Conservation (phyloP, 164 flowering plant species). For the Vitis labrusca region DNA sequence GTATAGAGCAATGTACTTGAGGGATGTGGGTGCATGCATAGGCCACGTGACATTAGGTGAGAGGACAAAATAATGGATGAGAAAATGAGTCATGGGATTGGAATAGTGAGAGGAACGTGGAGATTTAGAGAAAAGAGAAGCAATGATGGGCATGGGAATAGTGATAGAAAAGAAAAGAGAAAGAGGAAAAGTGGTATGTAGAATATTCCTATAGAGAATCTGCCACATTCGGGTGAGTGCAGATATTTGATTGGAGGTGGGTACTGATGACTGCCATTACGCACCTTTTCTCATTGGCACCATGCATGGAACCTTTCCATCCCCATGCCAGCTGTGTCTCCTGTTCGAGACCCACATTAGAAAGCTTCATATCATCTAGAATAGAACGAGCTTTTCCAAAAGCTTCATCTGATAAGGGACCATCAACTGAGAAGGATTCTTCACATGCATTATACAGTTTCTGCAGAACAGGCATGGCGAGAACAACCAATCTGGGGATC, state of each 20-base stretch:
- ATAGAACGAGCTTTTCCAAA: slow-evolving; percentile 44
- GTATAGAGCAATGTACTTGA: too few relatives aligned
- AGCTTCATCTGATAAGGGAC: slow-evolving; percentile 52
- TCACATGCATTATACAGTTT: background rate
- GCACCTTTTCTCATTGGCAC: slow-evolving; percentile 5
- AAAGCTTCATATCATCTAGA: slow-evolving; percentile 76
- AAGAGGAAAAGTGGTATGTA: too few relatives aligned
- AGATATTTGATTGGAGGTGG: slow-evolving; percentile 81
- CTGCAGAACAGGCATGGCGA: slow-evolving; percentile 48
- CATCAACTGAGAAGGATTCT: slow-evolving; percentile 40
- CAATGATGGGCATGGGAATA: too few relatives aligned
- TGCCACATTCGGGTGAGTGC: slow-evolving; percentile 80
- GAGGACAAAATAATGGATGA: too few relatives aligned
- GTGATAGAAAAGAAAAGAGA: too few relatives aligned
- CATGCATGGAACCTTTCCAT: slow-evolving; percentile 52
- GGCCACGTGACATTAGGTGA: too few relatives aligned
- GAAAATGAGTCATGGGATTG: too few relatives aligned
- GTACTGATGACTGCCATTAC: slow-evolving; percentile 62
- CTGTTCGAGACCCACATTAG: slow-evolving; percentile 92
- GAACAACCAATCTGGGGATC: background rate
- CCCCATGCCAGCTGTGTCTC: slow-evolving; percentile 70
- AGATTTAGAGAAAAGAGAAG: too few relatives aligned
- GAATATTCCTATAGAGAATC: slow-evolving; percentile 58
- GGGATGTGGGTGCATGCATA: too few relatives aligned
- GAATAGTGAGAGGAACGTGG: too few relatives aligned